These are phyloP conservation scores for Penicillium concentricum DNA, from an alignment of 2,329 filamentous ascomycete genomes.

Conservation along the genomic window DNA sequence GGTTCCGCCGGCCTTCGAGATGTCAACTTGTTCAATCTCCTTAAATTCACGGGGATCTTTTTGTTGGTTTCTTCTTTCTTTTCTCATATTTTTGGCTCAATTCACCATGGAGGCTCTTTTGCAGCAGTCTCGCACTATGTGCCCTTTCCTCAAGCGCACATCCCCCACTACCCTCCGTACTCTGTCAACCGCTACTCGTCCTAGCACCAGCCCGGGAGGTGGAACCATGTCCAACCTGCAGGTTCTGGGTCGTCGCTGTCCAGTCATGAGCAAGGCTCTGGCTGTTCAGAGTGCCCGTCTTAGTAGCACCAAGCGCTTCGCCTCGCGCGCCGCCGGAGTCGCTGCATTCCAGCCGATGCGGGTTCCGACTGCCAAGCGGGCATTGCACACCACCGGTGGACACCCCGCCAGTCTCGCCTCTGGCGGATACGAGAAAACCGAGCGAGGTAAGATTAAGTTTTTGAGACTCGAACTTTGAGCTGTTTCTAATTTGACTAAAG, in stretches of 20 bases:
- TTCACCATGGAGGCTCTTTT: conserved; percentile 82
- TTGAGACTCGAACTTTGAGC: background rate
- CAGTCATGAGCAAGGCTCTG: conserved; percentile 97
- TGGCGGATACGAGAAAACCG: conserved; percentile 50
- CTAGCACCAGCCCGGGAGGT: conserved; percentile 69
- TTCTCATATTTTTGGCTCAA: conserved; percentile 2
- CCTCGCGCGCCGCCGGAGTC: conserved; percentile 34
- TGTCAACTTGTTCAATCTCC: background rate
- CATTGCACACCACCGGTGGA: conserved; percentile 75
- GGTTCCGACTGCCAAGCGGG: conserved; percentile 61
- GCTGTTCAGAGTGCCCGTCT: conserved; percentile 67
- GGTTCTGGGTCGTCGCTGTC: conserved; percentile 89
- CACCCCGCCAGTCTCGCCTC: conserved; percentile 77
- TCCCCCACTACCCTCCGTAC: conserved; percentile 88
- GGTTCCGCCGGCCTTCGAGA: background rate
- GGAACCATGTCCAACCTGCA: conserved; percentile 97
- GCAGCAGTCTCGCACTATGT: conserved; percentile 93
- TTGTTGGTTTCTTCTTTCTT: background rate
- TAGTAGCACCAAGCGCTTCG: conserved; percentile 39
- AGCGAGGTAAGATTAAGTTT: conserved; percentile 44
- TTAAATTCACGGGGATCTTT: background rate
- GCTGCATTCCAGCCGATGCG: conserved; percentile 46
- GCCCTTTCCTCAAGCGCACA: conserved; percentile 94
- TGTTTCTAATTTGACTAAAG: conserved; percentile 19
- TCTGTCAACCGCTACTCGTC: conserved; percentile 68